A percentile compares a stretch with the other conserved stretches of the same genome.
Evolutionary conservation across 768 basidiomycete genomes (phyloP).

Genomic region (Coprinopsis cinerea): DNA sequence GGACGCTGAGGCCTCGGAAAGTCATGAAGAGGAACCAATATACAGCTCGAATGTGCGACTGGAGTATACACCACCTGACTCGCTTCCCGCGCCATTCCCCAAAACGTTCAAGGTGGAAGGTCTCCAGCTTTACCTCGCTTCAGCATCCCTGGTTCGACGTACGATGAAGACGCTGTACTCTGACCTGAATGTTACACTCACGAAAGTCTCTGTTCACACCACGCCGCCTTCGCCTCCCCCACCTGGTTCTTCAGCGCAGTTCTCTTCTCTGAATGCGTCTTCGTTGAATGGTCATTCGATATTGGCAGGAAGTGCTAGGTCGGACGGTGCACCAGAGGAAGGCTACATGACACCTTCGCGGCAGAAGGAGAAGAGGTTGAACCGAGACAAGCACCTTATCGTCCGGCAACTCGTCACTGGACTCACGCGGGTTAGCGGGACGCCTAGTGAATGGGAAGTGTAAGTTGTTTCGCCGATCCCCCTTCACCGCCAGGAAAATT

Average conservation of each 20-base stretch:
- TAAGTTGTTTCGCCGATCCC: slow-evolving; percentile 29
- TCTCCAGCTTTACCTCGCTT: slow-evolving; percentile 61
- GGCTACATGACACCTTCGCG: not conserved
- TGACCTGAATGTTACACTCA: slow-evolving; percentile 52
- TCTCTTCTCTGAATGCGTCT: not conserved
- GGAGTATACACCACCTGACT: slow-evolving; percentile 61
- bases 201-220: slow-evolving; percentile 38
- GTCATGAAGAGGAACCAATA: slow-evolving; percentile 36
- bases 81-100: slow-evolving; percentile 65
- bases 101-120: slow-evolving; percentile 68
- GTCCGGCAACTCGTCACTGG: slow-evolving; percentile 55
- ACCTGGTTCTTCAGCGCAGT: not conserved
- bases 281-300: not conserved
- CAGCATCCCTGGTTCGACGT: slow-evolving; percentile 52
- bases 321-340: slow-evolving; percentile 1
- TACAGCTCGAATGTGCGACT: slow-evolving; percentile 63
- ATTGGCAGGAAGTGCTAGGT: too few relatives aligned
- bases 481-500: not conserved
- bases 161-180: slow-evolving; percentile 73
- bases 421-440: slow-evolving; percentile 56
- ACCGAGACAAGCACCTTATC: slow-evolving; percentile 53
- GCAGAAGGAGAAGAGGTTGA: slow-evolving; percentile 20
- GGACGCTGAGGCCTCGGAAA: slow-evolving; percentile 15
- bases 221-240: slow-evolving; percentile 15
- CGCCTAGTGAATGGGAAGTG: slow-evolving; percentile 67